These are phyloP conservation scores for Babesia ovis DNA, from an alignment of 169 alveolate genomes.

Conservation along the genomic window DNA sequence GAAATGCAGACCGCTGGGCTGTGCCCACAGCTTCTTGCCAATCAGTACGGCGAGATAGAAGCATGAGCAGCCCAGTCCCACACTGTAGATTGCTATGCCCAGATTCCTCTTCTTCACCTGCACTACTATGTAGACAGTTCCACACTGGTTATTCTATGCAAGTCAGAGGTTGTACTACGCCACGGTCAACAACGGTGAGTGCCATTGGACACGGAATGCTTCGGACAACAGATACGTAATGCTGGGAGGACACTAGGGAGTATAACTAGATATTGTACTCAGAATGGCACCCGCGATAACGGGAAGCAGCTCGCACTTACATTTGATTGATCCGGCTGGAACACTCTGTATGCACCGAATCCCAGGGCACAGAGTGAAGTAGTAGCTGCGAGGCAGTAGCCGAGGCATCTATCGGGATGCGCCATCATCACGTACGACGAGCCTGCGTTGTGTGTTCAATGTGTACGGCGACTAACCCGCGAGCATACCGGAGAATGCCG, in stretches of 20 bases:
- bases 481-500: background rate
- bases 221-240: background rate
- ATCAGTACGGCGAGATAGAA: slow-evolving; percentile 7
- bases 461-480: slow-evolving; percentile 3
- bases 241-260: too few relatives aligned
- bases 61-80: slow-evolving; percentile 3
- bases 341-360: slow-evolving; percentile 10
- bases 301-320: background rate
- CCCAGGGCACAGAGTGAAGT: slow-evolving; percentile 11
- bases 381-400: slow-evolving; percentile 27
- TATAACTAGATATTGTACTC: background rate
- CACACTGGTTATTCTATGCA: background rate
- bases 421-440: slow-evolving; percentile 7
- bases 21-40: background rate
- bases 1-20: background rate
- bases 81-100: slow-evolving; percentile 15
- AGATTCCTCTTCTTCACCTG: background rate
- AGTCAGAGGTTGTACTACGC: background rate
- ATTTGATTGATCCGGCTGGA: background rate
- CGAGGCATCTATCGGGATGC: background rate
- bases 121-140: background rate
- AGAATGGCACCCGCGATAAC: background rate
- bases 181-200: background rate
- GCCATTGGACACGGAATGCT: background rate
- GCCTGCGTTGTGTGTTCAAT: background rate